Evolutionary conservation across 352 stramenopile species (phyloP).

Genomic region (Lagenidium giganteum): DNA sequence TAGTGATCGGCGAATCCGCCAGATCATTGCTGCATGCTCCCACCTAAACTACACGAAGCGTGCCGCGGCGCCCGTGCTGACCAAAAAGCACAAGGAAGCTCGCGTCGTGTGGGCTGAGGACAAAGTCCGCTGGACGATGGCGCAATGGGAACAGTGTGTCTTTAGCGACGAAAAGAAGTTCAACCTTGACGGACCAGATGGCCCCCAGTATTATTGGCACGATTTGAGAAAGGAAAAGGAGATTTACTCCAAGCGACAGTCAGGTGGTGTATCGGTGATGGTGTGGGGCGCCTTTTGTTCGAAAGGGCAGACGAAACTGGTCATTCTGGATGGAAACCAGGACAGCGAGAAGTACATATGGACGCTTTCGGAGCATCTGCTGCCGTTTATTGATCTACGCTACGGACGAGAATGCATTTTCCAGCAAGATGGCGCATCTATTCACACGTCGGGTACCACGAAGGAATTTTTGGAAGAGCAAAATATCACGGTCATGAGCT

Average conservation of each 20-base stretch:
- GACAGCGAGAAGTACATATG: slow-evolving; percentile 18
- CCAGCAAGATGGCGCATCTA: slow-evolving; percentile 17
- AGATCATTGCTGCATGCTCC: slow-evolving; percentile 1
- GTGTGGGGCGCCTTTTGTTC: slow-evolving; percentile 11
- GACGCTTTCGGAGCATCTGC: slow-evolving; percentile 20
- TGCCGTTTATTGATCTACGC: slow-evolving; percentile 14
- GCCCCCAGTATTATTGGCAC: slow-evolving; percentile 7
- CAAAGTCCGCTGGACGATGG: slow-evolving; percentile 7
- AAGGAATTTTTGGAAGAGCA: slow-evolving; percentile 8
- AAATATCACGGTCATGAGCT: not conserved
- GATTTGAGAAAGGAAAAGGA: slow-evolving; percentile 2
- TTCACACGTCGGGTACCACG: slow-evolving; percentile 3
- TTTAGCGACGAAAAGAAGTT: slow-evolving; percentile 11
- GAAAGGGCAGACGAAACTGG: slow-evolving; percentile 5
- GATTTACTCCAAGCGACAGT: not conserved
- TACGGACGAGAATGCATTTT: slow-evolving; percentile 16
- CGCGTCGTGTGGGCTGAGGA: slow-evolving; percentile 8
- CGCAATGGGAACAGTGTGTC: not conserved
- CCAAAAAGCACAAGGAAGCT: slow-evolving; percentile 3
- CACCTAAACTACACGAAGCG: slow-evolving; percentile 17
- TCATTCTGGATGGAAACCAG: slow-evolving; percentile 12
- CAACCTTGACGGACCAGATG: slow-evolving; percentile 6
- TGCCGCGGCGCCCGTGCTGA: slow-evolving; percentile 8
- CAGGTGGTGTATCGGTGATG: slow-evolving; percentile 2
- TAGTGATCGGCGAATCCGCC: slow-evolving; percentile 1